Percentiles rank a stretch among this genome's conserved stretches.
phyloP scores from a whole-genome alignment of 2,329 filamentous ascomycete genomes.

The Fusarium citri region DNA sequence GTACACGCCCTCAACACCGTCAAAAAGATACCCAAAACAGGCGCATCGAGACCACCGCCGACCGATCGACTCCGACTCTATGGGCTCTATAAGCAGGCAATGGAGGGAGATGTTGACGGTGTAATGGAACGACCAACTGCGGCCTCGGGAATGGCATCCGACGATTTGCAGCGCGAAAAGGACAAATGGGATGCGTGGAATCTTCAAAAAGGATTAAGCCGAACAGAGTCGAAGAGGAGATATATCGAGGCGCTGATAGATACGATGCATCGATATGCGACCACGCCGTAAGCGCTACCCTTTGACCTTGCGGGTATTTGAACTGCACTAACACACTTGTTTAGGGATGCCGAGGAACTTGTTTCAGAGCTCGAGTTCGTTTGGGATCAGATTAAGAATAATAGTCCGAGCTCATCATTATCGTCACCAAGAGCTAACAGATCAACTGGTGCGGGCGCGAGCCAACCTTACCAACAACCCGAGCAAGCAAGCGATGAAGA shows the following conservation, averaged over 20 bases:
- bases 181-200: slow-evolving; percentile 97
- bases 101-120: slow-evolving; percentile 96
- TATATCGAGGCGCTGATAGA: slow-evolving; percentile 96
- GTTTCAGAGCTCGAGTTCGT: slow-evolving; percentile 98
- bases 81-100: slow-evolving; percentile 98
- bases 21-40: slow-evolving; percentile 95
- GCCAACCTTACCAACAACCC: slow-evolving; percentile 60
- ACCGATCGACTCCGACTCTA: slow-evolving; percentile 90
- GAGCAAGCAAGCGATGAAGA: slow-evolving; percentile 62
- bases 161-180: slow-evolving; percentile 69
- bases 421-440: slow-evolving; percentile 64
- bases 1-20: slow-evolving; percentile 99
- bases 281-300: slow-evolving; percentile 71
- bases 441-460: slow-evolving; percentile 40
- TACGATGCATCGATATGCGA: slow-evolving; percentile 97
- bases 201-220: slow-evolving; percentile 81
- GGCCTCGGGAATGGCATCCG: slow-evolving; percentile 59
- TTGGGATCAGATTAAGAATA: slow-evolving; percentile 97
- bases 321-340: slow-evolving; percentile 34
- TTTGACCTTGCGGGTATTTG: not conserved
- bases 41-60: slow-evolving; percentile 87
- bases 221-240: slow-evolving; percentile 91
- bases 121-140: slow-evolving; percentile 85
- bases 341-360: slow-evolving; percentile 82
- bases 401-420: slow-evolving; percentile 73